Evolutionary conservation across 805 yeast species (phyloP).

Genomic region (Torulaspora delbrueckii): DNA sequence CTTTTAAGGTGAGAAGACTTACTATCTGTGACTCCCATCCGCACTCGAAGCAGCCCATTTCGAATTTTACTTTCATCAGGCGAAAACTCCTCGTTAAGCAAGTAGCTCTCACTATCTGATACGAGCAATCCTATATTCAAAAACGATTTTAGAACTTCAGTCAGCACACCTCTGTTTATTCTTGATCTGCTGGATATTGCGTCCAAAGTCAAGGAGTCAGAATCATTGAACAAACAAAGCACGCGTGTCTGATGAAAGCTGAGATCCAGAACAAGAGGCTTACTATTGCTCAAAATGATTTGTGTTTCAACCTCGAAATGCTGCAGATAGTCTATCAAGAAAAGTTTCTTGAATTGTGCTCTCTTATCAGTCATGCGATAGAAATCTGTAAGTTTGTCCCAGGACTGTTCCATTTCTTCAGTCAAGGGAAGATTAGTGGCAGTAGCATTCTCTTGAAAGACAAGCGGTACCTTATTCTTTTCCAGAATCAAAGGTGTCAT

Average conservation of each 20-base stretch:
- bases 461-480: conserved; percentile 19
- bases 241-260: conserved; percentile 29
- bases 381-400: conserved; percentile 16
- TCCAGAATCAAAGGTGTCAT: conserved; percentile 23
- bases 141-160: conserved; percentile 22
- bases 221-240: conserved; percentile 23
- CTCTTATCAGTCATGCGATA: conserved; percentile 11
- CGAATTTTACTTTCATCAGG: conserved; percentile 23
- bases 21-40: conserved; percentile 8
- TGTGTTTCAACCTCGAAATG: conserved; percentile 29
- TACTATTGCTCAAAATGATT: conserved; percentile 12
- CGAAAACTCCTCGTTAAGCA: conserved; percentile 19
- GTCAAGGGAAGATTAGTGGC: conserved; percentile 18
- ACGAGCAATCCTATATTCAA: conserved; percentile 15
- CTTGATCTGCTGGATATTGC: conserved; percentile 9
- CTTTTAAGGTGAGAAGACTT: neutral
- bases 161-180: conserved; percentile 7
- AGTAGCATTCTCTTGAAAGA: conserved; percentile 11
- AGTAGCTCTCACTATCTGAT: conserved; percentile 4
- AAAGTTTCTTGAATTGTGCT: conserved; percentile 16
- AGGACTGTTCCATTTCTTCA: conserved; percentile 12
- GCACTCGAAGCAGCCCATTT: conserved; percentile 22
- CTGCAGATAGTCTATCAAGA: conserved; percentile 25
- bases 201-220: conserved; percentile 9
- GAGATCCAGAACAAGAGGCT: conserved; percentile 20